These are phyloP conservation scores for Sherardia arvensis DNA, from an alignment of 257 asterid genomes.

Conservation along the genomic window DNA sequence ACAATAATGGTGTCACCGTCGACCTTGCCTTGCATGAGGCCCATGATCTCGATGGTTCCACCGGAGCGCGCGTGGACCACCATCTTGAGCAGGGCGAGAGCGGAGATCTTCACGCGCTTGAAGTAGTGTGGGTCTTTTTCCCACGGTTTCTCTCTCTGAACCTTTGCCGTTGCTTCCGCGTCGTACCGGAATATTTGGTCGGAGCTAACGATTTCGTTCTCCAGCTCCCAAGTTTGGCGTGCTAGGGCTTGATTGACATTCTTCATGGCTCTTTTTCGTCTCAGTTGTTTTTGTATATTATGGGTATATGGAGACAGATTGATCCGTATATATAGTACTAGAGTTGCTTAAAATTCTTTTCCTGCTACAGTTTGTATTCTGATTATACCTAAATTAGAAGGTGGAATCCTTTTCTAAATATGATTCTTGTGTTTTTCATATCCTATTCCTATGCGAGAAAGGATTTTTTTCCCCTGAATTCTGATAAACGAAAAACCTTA, in stretches of 20 bases:
- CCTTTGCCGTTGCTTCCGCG: constrained; percentile 59
- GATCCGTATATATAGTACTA: too few relatives aligned
- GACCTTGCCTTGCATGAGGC: constrained; percentile 97
- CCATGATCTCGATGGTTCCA: constrained; percentile 96
- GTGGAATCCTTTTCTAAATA: too few relatives aligned
- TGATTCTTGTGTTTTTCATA: too few relatives aligned
- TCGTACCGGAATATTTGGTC: constrained; percentile 84
- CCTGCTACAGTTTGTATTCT: too few relatives aligned
- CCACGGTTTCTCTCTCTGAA: constrained; percentile 90
- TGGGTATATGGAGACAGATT: neutral
- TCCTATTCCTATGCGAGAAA: too few relatives aligned
- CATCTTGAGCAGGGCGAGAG: constrained; percentile 95
- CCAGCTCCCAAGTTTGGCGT: constrained; percentile 24
- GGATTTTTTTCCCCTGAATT: too few relatives aligned
- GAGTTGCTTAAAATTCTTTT: too few relatives aligned
- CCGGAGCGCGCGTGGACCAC: constrained; percentile 99
- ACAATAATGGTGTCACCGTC: constrained; percentile 91
- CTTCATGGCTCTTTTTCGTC: constrained; percentile 5
- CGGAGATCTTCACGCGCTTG: constrained; percentile 93
- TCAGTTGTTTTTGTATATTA: neutral
- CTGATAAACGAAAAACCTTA: too few relatives aligned
- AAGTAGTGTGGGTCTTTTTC: constrained; percentile 79
- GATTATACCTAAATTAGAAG: too few relatives aligned
- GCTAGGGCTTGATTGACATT: constrained; percentile 14
- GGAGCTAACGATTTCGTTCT: constrained; percentile 26